phyloP scores from a whole-genome alignment of 305 asterid genomes.

The Lippia alba region DNA sequence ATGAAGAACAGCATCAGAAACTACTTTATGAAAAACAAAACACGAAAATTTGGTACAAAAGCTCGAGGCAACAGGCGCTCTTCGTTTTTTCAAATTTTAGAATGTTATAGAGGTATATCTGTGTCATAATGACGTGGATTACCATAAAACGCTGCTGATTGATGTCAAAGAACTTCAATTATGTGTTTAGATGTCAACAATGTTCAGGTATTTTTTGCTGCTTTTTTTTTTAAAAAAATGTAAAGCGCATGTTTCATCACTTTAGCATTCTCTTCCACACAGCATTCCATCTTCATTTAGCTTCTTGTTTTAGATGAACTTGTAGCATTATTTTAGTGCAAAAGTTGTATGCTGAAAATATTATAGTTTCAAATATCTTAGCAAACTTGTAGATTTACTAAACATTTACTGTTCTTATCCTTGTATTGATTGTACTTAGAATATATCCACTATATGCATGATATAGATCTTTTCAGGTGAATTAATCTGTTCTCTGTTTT shows the following conservation, averaged over 20 bases:
- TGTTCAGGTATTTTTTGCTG: background rate
- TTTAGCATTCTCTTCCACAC: background rate
- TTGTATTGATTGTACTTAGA: background rate
- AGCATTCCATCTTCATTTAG: background rate
- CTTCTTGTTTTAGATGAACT: background rate
- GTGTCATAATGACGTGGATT: background rate
- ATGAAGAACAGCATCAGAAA: background rate
- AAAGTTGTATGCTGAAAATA: background rate
- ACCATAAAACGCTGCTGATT: background rate
- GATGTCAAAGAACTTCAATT: background rate
- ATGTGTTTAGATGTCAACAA: background rate
- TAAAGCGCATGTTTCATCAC: background rate
- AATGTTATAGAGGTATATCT: background rate
- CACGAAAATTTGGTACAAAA: background rate
- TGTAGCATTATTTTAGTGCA: background rate
- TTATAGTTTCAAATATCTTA: background rate
- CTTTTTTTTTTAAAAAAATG: background rate
- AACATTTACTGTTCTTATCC: background rate
- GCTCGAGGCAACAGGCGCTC: background rate
- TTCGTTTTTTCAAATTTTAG: background rate
- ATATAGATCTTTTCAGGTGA: background rate
- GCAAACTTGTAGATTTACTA: background rate
- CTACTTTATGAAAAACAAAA: background rate
- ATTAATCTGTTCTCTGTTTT: background rate
- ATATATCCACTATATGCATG: background rate